These are phyloP conservation scores for Primulina tabacum DNA, from an alignment of 257 asterid genomes.

Conservation along the genomic window DNA sequence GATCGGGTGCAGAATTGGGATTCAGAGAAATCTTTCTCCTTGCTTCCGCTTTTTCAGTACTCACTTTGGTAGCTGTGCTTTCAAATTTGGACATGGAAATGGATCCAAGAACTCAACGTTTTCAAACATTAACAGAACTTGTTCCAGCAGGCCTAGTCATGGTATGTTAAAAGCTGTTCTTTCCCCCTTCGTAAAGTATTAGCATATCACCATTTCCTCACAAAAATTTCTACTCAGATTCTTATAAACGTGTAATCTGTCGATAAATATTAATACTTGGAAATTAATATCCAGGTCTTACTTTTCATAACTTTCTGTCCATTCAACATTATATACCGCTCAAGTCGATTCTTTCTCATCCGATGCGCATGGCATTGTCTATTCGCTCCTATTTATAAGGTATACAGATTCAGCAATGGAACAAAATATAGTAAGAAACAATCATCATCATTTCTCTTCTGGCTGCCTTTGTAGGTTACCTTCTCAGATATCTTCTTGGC, in stretches of 20 bases:
- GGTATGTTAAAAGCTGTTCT: slow-evolving; percentile 37
- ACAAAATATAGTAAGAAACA: neutral
- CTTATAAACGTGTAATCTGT: no score
- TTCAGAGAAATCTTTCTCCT: slow-evolving; percentile 46
- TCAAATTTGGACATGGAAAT: slow-evolving; percentile 27
- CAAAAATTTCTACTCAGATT: no score
- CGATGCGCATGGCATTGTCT: no score
- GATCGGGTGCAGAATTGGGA: slow-evolving; percentile 67
- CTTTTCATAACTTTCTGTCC: no score
- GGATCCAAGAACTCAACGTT: slow-evolving; percentile 47
- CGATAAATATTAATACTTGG: no score
- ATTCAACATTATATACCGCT: no score
- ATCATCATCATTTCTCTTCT: slow-evolving; percentile 15
- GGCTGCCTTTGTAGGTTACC: slow-evolving; percentile 45
- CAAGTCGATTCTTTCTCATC: no score
- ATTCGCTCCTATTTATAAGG: no score
- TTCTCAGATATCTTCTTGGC: slow-evolving; percentile 22
- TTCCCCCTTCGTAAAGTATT: no score
- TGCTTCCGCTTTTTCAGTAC: neutral
- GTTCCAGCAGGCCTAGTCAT: slow-evolving; percentile 54
- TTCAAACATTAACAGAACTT: slow-evolving; percentile 45
- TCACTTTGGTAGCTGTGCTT: neutral
- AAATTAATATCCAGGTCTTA: no score
- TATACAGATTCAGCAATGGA: slow-evolving; percentile 39
- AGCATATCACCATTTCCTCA: no score